Evolutionary conservation across 176 grass and related monocot genomes (phyloP).

Genomic region (Triticum monococcum): DNA sequence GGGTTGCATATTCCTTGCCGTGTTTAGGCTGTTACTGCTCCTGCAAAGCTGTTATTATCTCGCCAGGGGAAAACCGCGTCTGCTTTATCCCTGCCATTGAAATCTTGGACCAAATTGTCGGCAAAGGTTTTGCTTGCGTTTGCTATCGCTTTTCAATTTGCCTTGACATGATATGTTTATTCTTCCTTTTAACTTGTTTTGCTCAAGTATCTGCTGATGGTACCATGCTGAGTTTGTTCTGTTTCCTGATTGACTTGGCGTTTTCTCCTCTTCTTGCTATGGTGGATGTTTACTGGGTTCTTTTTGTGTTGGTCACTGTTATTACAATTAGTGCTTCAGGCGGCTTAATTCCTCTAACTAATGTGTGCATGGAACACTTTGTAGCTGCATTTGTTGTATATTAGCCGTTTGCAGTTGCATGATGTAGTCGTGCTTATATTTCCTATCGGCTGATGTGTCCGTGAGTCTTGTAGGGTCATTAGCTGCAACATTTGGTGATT

Average conservation of each 20-base stretch:
- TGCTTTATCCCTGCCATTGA: not conserved
- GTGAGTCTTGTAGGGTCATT: not conserved
- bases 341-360: not conserved
- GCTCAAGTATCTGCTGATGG: not conserved
- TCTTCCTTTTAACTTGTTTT: not conserved
- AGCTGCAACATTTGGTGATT: not conserved
- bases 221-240: not conserved
- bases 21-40: not conserved
- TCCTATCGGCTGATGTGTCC: not conserved
- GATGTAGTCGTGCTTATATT: not conserved
- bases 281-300: not conserved
- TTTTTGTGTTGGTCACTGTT: not conserved
- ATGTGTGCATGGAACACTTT: not conserved
- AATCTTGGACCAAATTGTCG: not conserved
- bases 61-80: not conserved
- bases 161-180: not conserved
- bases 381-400: not conserved
- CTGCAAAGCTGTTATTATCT: not conserved
- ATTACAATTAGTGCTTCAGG: not conserved
- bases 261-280: not conserved
- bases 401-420: not conserved
- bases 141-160: slow-evolving; percentile 3
- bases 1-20: slow-evolving; percentile 4
- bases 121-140: slow-evolving; percentile 24
- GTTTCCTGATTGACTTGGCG: not conserved